Base-by-base conservation (phyloP, 2,329 filamentous ascomycete genomes). In the Zymoseptoria ardabiliae region DNA sequence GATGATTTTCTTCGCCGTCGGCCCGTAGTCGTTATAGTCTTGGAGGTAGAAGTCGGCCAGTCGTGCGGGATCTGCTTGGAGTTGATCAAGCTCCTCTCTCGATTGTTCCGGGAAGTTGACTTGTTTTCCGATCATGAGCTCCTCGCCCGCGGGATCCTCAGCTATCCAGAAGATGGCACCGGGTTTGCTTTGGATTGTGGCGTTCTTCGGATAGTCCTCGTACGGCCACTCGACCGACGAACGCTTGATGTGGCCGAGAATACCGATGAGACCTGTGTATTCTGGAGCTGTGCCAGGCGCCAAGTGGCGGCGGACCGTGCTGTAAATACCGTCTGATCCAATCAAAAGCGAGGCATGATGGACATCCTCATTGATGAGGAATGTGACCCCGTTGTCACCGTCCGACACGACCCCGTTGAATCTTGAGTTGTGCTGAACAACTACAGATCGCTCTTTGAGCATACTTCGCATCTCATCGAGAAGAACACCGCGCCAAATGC, bases 401-500 rank as follows among this genome's bases (percentile, higher is more conserved):
- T 66, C 63, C 1, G 58, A 61, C 2, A 66, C 48, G 10, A 85
- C 68, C 4, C 72, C 69, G 1, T 70, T 65, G 60, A 83, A 82
- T 55, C 79, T 82, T 56, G 73, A 78, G 11, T 75, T 73, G 61
- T 80, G 84, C 2, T 75, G 58, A 7, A 84, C 71, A 0, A 65
- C 50, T 1, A 86, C 74, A 0, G 71, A 70, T 0, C 71, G 69
- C 23, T 76, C 74, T 2, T 69, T 65, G 5, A 82, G 62, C 58
- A 77, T 73, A 0, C 68, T 69, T 1, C 77, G 68, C 17, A 85
- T 70, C n/a, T 78, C 75, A 4, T 78, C 72, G 55, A 85, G 76
- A 11, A 86, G 73, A 0, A 78, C 73, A 48, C 78, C 71, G 1
- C 83, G 76, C 65, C 83, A 83, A 28, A 86, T 78, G 23, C 66